Evolutionary conservation across 2,329 filamentous ascomycete genomes (phyloP).

Genomic region (Cordyceps sp.): DNA sequence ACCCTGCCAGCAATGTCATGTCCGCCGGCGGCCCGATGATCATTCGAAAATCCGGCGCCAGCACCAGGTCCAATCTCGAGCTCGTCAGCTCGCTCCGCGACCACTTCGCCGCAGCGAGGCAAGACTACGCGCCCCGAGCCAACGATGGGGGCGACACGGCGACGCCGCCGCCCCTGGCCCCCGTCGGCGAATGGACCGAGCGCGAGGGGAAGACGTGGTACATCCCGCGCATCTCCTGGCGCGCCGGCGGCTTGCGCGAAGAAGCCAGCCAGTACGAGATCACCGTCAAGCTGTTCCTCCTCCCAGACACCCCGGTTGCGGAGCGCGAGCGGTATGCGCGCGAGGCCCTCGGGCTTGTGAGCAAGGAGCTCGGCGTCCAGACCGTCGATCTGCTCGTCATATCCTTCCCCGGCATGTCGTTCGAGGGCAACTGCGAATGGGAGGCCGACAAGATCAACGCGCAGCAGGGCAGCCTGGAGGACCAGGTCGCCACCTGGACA

Average conservation of each 20-base stretch:
- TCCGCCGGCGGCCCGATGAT: constrained; percentile 68
- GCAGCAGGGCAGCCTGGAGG: constrained; percentile 46
- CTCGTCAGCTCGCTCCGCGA: constrained; percentile 74
- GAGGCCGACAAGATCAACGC: constrained; percentile 48
- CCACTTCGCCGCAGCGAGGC: constrained; percentile 63
- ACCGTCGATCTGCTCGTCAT: constrained; percentile 79
- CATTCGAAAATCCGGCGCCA: constrained; percentile 56
- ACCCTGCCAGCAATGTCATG: constrained; percentile 54
- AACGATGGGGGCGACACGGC: constrained; percentile 17
- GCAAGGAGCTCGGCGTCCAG: constrained; percentile 59
- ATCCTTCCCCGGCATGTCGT: constrained; percentile 84
- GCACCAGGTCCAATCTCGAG: constrained; percentile 78
- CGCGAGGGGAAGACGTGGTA: constrained; percentile 45
- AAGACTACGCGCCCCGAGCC: constrained; percentile 30
- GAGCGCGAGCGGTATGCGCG: constrained; percentile 53
- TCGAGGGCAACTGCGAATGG: constrained; percentile 83
- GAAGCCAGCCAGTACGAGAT: constrained; percentile 80
- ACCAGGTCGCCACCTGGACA: constrained; percentile 52
- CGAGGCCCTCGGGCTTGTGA: constrained; percentile 66
- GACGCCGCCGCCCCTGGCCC: constrained; percentile 10
- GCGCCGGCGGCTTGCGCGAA: constrained; percentile 56
- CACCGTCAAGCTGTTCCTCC: constrained; percentile 88
- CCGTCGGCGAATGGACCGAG: constrained; percentile 49
- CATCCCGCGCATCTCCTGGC: constrained; percentile 64
- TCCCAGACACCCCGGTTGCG: constrained; percentile 50